Conservation (phyloP, 2,329 filamentous ascomycete species). For the Colletotrichum tofieldiae region DNA sequence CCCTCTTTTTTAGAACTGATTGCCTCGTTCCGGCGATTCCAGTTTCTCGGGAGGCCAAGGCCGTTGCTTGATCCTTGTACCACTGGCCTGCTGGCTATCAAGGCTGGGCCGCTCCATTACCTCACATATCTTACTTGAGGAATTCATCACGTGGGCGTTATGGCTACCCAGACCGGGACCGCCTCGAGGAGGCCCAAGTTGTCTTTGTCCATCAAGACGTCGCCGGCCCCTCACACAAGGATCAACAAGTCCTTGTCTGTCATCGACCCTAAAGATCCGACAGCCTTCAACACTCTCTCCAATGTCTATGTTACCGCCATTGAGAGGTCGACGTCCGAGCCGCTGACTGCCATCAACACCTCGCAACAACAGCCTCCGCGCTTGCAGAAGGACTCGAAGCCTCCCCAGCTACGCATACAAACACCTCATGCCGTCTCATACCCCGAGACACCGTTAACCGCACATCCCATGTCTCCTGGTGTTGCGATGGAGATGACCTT, state of each 20-base stretch:
- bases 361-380: conserved; percentile 54
- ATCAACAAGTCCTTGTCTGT: conserved; percentile 61
- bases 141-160: conserved; percentile 44
- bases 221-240: conserved; percentile 55
- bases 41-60: conserved; percentile 41
- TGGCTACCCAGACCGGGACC: conserved; percentile 56
- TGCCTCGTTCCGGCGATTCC: conserved; percentile 31
- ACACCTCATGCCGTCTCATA: conserved; percentile 64
- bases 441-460: conserved; percentile 70
- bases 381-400: conserved; percentile 55
- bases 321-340: conserved; percentile 70
- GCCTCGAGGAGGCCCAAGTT: conserved; percentile 68
- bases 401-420: conserved; percentile 52
- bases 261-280: conserved; percentile 72
- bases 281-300: conserved; percentile 76
- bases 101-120: conserved; percentile 40
- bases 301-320: conserved; percentile 77
- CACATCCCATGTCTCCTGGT: conserved; percentile 65
- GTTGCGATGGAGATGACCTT: conserved; percentile 62
- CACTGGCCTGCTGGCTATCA: conserved; percentile 46
- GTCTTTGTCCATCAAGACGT: conserved; percentile 69
- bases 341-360: conserved; percentile 66
- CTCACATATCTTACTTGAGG: conserved; percentile 5
- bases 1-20: conserved; percentile 21
- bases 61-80: conserved; percentile 47